Base-by-base conservation (phyloP, 352 stramenopile species). In the Pythium brachiatum region DNA sequence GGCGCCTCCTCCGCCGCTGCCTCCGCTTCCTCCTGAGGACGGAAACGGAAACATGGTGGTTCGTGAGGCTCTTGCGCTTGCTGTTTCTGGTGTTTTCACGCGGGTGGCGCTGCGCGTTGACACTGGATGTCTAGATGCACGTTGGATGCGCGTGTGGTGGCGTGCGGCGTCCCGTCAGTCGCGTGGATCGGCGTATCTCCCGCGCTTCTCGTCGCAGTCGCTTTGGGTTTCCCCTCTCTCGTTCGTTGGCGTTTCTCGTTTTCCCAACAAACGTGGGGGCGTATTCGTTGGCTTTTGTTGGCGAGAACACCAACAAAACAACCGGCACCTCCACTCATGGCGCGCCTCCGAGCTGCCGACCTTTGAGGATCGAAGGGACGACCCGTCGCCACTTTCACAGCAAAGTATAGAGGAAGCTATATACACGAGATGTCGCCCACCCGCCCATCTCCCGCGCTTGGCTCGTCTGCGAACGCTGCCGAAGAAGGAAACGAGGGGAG, bases 301-400 rank as follows among this genome's bases (percentile, higher is more conserved):
- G 31, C 13, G 41, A 48, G 41, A 48, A 48, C 41, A 15, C 41
- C 41, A 48, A 48, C 41, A 48, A 48, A 48, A 48, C 41, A 26
- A n/a, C 15, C 41, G 38, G 25, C 58, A 64, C 54, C 64, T 60
- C 52, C 64, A 64, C 54, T 64, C 64, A 32, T 60, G 50, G 52
- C 34, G 18, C 31, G 25, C 57, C 26, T 20, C 44, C 25, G 20
- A 3, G 20, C 27, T 21, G 18, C 58, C 60, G 55, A 65, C 57
- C 57, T 58, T 66, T 66, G 55, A 62, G 60, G 50, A 32, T 57
- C 21, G 16, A n/a, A 20, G 65, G 60, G 60, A 68, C 62, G 65
- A 72, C 47, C 59, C 46, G 13, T 7, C 23, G 34, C 7, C 26
- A 44, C 25, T 44, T 36, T 38, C 41, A 38, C 9, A 11, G 7